Base-by-base conservation (phyloP, 2,329 filamentous ascomycete species). In the Xylaria arbuscula region DNA sequence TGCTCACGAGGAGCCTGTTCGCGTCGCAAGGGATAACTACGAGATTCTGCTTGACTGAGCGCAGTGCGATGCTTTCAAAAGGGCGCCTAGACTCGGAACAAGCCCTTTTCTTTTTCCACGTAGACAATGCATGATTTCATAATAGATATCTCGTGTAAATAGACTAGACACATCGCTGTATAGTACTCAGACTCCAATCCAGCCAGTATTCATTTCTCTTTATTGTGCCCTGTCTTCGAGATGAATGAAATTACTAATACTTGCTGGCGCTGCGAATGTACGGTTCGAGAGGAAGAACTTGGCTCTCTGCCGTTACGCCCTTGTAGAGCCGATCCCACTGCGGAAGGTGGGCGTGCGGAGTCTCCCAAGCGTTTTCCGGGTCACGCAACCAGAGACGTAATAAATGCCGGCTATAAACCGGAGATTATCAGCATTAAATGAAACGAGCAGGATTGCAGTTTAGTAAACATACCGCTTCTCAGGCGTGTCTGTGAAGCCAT, bases 1-100 rank as follows among this genome's bases (percentile, higher is more conserved):
- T 1, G 83, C 87, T 66, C 85, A 86, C 1, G 83, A 84, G 19
- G 89, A 91, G 58, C 86, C 86, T 73, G 89, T 89, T 70, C 85
- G 84, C 72, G 93, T 92, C 62, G 86, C 85, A 57, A 88, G 88
- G 77, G 90, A 92, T 71, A 90, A 90, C 1, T 92, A 92, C 73
- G 89, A 93, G 74, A 93, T 94, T 74, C 74, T 93, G 70, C 81
- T 93, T 56, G 77, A 79, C 62, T 85, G 80, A 75, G 71, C 15
- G 15, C 28, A 57, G 59, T 8, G 48, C 36, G 10, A 28, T 38
- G 17, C 8, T n/a, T 15, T 40, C 28, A 28, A 28, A 28, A 40
- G 17, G 57, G n/a, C 47, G 22, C 55, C 32, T 24, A n/a, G 45
- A 34, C 15, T 40, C 11, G n/a, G 54, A 65, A 54, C 63, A 38